Evolutionary conservation across 768 basidiomycete genomes (phyloP).

Genomic region (Termitomyces sp.): DNA sequence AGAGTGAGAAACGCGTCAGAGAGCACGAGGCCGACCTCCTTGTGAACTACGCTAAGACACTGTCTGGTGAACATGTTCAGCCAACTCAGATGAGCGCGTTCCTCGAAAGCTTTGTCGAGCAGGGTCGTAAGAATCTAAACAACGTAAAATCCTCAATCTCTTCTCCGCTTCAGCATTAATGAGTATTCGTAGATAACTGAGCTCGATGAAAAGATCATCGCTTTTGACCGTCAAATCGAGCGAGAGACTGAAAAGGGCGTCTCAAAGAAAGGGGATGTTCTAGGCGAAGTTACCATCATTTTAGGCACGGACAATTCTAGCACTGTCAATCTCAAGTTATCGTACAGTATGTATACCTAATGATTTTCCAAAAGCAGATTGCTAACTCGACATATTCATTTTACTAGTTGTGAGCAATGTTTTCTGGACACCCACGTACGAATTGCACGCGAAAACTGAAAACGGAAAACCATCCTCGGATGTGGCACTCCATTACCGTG

Average conservation of each 20-base stretch:
- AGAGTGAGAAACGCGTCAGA: slow-evolving; percentile 31
- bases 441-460: slow-evolving; percentile 47
- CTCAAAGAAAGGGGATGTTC: slow-evolving; percentile 27
- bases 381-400: neutral
- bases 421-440: slow-evolving; percentile 50
- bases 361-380: neutral
- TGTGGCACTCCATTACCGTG: slow-evolving; percentile 50
- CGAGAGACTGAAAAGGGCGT: slow-evolving; percentile 24
- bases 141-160: slow-evolving; percentile 17
- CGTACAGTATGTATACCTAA: slow-evolving; percentile 38
- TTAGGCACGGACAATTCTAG: slow-evolving; percentile 32
- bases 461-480: slow-evolving; percentile 36
- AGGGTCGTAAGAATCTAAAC: slow-evolving; percentile 27
- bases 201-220: slow-evolving; percentile 35
- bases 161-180: neutral
- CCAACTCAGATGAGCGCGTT: slow-evolving; percentile 34
- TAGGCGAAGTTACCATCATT: slow-evolving; percentile 35
- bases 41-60: slow-evolving; percentile 34
- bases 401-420: slow-evolving; percentile 44
- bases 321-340: slow-evolving; percentile 38
- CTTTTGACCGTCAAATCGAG: slow-evolving; percentile 33
- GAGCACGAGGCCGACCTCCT: slow-evolving; percentile 38
- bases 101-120: slow-evolving; percentile 34
- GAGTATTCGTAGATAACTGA: slow-evolving; percentile 19
- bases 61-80: slow-evolving; percentile 35